Base-by-base conservation (phyloP, 805 yeast genomes). In the Candida silvatica region DNA sequence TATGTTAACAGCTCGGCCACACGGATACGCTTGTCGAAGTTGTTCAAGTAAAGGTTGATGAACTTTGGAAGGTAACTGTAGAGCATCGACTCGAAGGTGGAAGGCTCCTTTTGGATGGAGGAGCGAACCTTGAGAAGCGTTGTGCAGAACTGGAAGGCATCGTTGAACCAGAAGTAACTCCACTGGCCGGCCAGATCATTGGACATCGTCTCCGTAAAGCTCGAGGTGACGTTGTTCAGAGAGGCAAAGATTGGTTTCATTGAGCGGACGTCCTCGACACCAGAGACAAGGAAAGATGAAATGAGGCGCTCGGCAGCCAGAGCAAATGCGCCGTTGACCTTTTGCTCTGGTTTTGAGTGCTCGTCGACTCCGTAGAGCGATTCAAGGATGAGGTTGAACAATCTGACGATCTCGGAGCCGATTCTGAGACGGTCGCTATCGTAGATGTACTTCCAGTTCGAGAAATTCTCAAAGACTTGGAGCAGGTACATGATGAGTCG, bases 401-500 rank as follows among this genome's bases (percentile, higher is more conserved):
- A 60, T 17, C 64, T 65, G 11, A 79, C 59, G 5, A 77, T 64
- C 34, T 64, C 57, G 5, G 66, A 59, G 0, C 88, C 86, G 29
- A 86, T 62, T 44, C 74, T 69, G 43, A 73, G 63, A 41, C 77
- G 74, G 48, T 86, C 83, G 31, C 61, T 54, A 1, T 72, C 59
- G 8, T 67, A 53, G 20, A 62, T 59, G 53, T 75, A 87, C 42
- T 75, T 70, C 82, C 94, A 85, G 48, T 69, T 73, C 3, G 68
- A 58, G 44, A 78, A 82, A 44, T 83, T 76, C 47, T 86, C 95
- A 56, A 77, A 84, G 0, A 83, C 71, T 34, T 71, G 71, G n/a
- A 83, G 56, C 27, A 77, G 60, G 52, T 80, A 82, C 4, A 60
- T 52, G 1, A 71, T 61, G 31, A 83, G 57, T 36, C 69, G 69